Conservation (phyloP, 805 yeast species). For the Candida parachauliodes region DNA sequence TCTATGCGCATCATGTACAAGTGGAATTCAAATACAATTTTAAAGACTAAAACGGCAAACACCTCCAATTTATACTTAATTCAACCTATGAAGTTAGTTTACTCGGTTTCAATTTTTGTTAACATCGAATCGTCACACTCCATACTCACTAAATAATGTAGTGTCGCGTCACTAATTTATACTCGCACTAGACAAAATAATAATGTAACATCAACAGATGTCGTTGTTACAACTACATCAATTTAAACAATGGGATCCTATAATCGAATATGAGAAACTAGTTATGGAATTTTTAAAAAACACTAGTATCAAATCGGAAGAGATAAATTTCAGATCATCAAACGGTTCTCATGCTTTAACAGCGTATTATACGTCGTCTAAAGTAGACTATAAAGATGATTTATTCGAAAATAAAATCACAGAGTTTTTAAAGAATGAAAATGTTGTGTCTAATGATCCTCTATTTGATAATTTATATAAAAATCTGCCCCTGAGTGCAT, state of each 20-base stretch:
- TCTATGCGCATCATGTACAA: too few species aligned
- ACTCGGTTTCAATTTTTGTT: too few species aligned
- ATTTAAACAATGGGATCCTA: constrained; percentile 4
- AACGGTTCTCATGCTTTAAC: neutral
- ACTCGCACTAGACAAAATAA: neutral
- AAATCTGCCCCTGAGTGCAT: neutral
- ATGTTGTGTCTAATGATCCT: neutral
- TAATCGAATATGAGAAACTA: neutral
- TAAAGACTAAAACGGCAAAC: too few species aligned
- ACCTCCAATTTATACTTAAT: too few species aligned
- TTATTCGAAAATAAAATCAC: neutral
- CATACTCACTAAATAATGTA: too few species aligned
- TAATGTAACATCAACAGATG: neutral
- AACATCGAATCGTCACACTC: too few species aligned
- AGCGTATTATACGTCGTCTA: constrained; percentile 1
- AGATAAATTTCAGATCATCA: neutral
- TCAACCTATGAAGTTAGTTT: too few species aligned
- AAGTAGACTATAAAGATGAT: neutral
- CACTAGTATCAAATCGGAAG: neutral
- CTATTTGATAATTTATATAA: neutral
- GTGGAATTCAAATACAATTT: too few species aligned
- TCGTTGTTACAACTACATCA: constrained; percentile 3
- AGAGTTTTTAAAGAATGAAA: neutral
- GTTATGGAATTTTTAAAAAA: neutral
- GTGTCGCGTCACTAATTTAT: neutral